These are phyloP conservation scores for Kluyveromyces nonfermentans DNA, from an alignment of 805 yeast genomes.

Conservation along the genomic window DNA sequence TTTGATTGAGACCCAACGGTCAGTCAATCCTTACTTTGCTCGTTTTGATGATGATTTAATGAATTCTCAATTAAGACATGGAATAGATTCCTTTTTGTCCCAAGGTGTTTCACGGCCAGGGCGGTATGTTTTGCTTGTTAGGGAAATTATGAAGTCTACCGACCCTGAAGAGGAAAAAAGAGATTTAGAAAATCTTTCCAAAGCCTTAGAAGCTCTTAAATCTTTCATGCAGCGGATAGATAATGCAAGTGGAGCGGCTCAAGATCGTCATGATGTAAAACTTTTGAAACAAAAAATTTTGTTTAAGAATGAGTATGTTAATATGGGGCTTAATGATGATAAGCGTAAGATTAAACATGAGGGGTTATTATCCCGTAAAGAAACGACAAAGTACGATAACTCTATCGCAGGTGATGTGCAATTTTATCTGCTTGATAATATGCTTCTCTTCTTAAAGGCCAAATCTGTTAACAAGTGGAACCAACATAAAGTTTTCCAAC, in stretches of 20 bases:
- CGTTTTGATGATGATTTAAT: slow-evolving; percentile 82
- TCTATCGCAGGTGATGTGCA: slow-evolving; percentile 56
- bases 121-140: slow-evolving; percentile 76
- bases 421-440: slow-evolving; percentile 81
- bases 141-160: slow-evolving; percentile 79
- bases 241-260: slow-evolving; percentile 85
- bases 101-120: slow-evolving; percentile 97
- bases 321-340: slow-evolving; percentile 75
- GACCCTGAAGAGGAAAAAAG: slow-evolving; percentile 56
- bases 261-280: slow-evolving; percentile 84
- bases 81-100: slow-evolving; percentile 84
- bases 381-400: slow-evolving; percentile 21
- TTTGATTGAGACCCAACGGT: slow-evolving; percentile 88
- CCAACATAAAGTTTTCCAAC: slow-evolving; percentile 80
- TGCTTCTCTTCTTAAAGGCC: slow-evolving; percentile 72
- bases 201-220: slow-evolving; percentile 67
- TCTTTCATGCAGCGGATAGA: slow-evolving; percentile 65
- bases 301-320: slow-evolving; percentile 76
- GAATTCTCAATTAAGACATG: slow-evolving; percentile 49
- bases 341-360: slow-evolving; percentile 54
- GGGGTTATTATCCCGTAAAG: slow-evolving; percentile 29
- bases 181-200: slow-evolving; percentile 42
- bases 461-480: slow-evolving; percentile 85
- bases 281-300: slow-evolving; percentile 78
- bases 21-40: slow-evolving; percentile 85